phyloP scores from a whole-genome alignment of 192 early-diverging fungal genomes.

The Entomortierella beljakovae region DNA sequence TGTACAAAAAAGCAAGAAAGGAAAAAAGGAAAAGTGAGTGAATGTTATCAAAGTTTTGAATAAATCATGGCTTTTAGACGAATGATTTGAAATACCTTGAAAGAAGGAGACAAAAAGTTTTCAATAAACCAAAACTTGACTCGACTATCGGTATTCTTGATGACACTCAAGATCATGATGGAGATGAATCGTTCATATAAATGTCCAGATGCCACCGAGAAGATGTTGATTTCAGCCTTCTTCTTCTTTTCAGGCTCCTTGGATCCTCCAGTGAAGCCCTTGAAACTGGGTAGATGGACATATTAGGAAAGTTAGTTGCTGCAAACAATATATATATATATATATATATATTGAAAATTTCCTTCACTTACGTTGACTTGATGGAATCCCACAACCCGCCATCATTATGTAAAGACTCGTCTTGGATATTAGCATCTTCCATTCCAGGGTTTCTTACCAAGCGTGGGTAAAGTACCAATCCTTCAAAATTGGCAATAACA shows the following conservation, averaged over 20 bases:
- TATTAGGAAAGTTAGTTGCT: constrained; percentile 1
- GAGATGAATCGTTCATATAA: constrained; percentile 97
- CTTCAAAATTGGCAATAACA: constrained; percentile 82
- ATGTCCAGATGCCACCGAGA: constrained; percentile 98
- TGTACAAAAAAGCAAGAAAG: not conserved
- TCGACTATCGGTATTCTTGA: constrained; percentile 85
- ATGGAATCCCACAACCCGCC: constrained; percentile 70
- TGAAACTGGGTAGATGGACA: constrained; percentile 14
- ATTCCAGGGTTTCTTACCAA: constrained; percentile 85
- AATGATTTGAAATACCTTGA: constrained; percentile 71
- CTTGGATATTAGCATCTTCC: constrained; percentile 62
- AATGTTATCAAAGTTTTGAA: not conserved
- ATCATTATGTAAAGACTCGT: constrained; percentile 34
- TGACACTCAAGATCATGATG: constrained; percentile 96
- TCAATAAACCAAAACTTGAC: constrained; percentile 99
- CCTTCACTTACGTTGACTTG: constrained; percentile 62
- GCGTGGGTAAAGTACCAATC: constrained; percentile 82
- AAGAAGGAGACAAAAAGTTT: constrained; percentile 96
- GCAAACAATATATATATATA: not conserved
- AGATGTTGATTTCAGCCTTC: constrained; percentile 87
- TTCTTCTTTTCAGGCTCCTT: constrained; percentile 34
- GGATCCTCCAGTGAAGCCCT: constrained; percentile 30
- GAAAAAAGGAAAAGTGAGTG: constrained; percentile 8
- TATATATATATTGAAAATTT: not conserved
- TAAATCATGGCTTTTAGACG: not conserved